A percentile compares a stretch with the other conserved stretches of the same genome.
Conservation (phyloP, 257 asterid genomes). For the Capsicum baccatum region DNA sequence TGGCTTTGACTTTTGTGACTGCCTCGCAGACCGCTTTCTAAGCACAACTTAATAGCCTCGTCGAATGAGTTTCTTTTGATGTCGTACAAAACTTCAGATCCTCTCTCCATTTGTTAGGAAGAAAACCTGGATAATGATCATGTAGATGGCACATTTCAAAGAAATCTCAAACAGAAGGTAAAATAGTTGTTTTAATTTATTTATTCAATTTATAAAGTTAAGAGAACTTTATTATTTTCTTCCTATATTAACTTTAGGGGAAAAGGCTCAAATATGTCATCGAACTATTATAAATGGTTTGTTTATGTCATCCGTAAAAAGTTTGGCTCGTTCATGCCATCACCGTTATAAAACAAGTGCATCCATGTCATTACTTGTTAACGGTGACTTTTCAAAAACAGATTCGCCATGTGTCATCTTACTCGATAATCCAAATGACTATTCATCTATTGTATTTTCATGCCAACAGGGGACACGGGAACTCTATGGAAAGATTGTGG, state of each 20-base stretch:
- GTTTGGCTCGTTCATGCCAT: too few species aligned
- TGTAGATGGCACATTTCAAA: background rate
- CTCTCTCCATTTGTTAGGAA: conserved; percentile 49
- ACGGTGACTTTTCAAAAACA: too few species aligned
- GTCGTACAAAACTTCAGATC: conserved; percentile 38
- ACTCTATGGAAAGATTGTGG: background rate
- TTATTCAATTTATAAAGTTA: too few species aligned
- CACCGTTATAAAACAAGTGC: too few species aligned
- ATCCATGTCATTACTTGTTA: too few species aligned
- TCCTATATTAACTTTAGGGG: too few species aligned
- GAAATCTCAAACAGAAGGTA: background rate
- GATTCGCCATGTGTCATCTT: too few species aligned
- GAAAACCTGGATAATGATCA: conserved; percentile 33
- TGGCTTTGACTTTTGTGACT: conserved; percentile 44
- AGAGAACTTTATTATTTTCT: too few species aligned
- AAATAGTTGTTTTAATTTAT: too few species aligned
- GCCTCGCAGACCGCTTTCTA: conserved; percentile 39
- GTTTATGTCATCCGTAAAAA: too few species aligned
- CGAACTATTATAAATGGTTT: too few species aligned
- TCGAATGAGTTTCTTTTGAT: conserved; percentile 41
- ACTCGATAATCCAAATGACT: background rate
- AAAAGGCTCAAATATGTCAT: too few species aligned
- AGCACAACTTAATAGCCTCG: conserved; percentile 41
- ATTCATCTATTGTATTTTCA: background rate
- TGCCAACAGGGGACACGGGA: background rate